These are phyloP conservation scores for Suillus subluteus DNA, from an alignment of 768 basidiomycete genomes.

Conservation along the genomic window DNA sequence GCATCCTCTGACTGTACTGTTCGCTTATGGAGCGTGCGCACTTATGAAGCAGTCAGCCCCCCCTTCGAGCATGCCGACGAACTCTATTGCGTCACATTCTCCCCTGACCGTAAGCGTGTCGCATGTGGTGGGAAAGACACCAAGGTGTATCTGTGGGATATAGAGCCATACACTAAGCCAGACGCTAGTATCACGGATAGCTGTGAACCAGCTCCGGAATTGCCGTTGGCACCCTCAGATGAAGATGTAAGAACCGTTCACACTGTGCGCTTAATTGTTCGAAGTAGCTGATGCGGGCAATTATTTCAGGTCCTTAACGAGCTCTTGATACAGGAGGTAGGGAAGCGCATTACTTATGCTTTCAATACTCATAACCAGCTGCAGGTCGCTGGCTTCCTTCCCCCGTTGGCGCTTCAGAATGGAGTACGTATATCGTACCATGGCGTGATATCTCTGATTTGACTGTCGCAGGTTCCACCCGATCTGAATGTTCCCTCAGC, in stretches of 20 bases:
- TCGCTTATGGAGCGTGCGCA: conserved; percentile 32
- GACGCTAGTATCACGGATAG: conserved; percentile 22
- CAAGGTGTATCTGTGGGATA: conserved; percentile 37
- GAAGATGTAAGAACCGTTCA: conserved; percentile 3
- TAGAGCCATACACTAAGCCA: conserved; percentile 27
- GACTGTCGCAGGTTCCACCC: neutral
- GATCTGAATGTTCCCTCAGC: conserved; percentile 4
- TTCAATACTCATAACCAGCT: neutral
- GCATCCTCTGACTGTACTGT: conserved; percentile 36
- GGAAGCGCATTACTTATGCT: neutral
- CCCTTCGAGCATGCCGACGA: conserved; percentile 31
- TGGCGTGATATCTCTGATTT: neutral
- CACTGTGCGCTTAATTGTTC: neutral
- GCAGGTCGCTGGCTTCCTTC: conserved; percentile 8
- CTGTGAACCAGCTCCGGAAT: conserved; percentile 2
- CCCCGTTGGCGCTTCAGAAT: conserved; percentile 1
- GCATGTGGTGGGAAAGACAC: conserved; percentile 32
- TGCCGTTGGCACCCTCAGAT: conserved; percentile 6
- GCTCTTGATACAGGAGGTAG: conserved; percentile 6
- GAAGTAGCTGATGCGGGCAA: neutral
- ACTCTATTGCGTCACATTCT: conserved; percentile 33
- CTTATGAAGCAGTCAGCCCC: conserved; percentile 21
- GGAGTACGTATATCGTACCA: conserved; percentile 2
- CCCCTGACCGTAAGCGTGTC: conserved; percentile 31
- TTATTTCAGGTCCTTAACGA: conserved; percentile 3